phyloP scores from a whole-genome alignment of 176 grass and related monocot genomes.

The Chloris gayana region DNA sequence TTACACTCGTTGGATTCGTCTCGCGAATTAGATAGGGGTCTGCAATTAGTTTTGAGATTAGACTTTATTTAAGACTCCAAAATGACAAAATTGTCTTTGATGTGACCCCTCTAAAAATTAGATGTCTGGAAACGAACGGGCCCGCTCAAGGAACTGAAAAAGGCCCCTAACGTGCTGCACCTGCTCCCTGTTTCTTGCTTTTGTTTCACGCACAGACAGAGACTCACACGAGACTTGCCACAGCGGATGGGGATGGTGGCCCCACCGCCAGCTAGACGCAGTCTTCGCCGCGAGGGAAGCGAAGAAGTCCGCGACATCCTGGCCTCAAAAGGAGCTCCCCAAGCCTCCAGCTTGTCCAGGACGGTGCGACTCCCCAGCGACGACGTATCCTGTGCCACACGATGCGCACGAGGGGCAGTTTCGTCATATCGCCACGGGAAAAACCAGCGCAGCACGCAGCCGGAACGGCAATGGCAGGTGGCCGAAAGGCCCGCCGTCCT shows the following conservation, averaged over 20 bases:
- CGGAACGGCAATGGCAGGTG: constrained; percentile 23
- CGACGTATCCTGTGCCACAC: neutral
- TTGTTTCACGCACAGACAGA: neutral
- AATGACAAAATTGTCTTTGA: too few relatives aligned
- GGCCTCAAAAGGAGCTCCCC: constrained; percentile 40
- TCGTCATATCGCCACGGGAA: constrained; percentile 41
- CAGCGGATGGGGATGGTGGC: constrained; percentile 11
- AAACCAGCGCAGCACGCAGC: constrained; percentile 15
- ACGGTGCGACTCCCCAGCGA: constrained; percentile 7
- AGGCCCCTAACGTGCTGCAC: neutral
- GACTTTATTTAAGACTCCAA: too few relatives aligned
- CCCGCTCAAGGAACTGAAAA: neutral
- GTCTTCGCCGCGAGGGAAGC: neutral
- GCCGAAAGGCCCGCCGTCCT: constrained; percentile 37
- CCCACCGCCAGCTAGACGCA: constrained; percentile 37
- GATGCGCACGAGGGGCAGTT: constrained; percentile 37
- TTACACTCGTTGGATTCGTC: too few relatives aligned
- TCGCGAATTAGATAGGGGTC: too few relatives aligned
- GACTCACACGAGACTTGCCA: neutral
- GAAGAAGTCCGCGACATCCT: constrained; percentile 22
- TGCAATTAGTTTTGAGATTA: too few relatives aligned
- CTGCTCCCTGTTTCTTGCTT: neutral
- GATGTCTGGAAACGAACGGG: too few relatives aligned
- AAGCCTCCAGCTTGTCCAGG: constrained; percentile 15
- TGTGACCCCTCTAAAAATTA: too few relatives aligned